These are phyloP conservation scores for Lophiostoma macrostomum DNA, from an alignment of 495 filamentous ascomycete species.

Conservation along the genomic window DNA sequence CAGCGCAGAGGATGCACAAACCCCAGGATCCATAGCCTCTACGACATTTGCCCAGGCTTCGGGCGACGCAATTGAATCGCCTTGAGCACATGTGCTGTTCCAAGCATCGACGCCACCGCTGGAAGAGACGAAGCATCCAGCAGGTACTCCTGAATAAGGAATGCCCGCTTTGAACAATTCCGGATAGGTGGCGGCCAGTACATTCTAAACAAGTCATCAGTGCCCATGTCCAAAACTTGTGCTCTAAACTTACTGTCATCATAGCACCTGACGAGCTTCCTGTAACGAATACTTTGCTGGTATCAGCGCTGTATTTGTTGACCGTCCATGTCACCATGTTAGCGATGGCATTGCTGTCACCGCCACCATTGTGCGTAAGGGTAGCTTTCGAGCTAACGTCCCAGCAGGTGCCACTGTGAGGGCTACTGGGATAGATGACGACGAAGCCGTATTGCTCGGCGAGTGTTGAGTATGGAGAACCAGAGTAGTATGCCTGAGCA, in stretches of 20 bases:
- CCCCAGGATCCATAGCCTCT: slow-evolving; percentile 51
- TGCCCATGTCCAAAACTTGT: too few relatives aligned
- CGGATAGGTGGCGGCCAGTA: slow-evolving; percentile 57
- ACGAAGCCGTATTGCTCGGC: slow-evolving; percentile 53
- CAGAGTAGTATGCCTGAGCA: slow-evolving; percentile 33
- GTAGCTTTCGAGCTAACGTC: slow-evolving; percentile 47
- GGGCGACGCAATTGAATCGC: slow-evolving; percentile 46
- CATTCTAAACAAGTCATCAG: slow-evolving; percentile 45
- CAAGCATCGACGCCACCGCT: slow-evolving; percentile 47
- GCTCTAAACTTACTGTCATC: slow-evolving; percentile 49
- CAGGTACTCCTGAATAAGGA: slow-evolving; percentile 59
- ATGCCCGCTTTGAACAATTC: slow-evolving; percentile 56
- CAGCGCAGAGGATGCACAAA: too few relatives aligned
- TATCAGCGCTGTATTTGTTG: slow-evolving; percentile 49
- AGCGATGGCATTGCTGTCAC: slow-evolving; percentile 52
- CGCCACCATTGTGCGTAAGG: slow-evolving; percentile 49
- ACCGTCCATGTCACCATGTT: slow-evolving; percentile 56
- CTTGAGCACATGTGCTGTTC: slow-evolving; percentile 55
- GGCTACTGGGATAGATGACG: slow-evolving; percentile 50
- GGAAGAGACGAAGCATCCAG: slow-evolving; percentile 52
- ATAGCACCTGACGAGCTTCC: slow-evolving; percentile 55
- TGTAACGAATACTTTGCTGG: slow-evolving; percentile 49
- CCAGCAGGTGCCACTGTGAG: slow-evolving; percentile 54
- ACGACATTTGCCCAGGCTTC: slow-evolving; percentile 53
- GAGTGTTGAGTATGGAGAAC: slow-evolving; percentile 38